Evolutionary conservation across 208 protist species (phyloP), one percentile per base, ranked within the genome.

Genomic region (Vickermania ingenoplastis): DNA sequence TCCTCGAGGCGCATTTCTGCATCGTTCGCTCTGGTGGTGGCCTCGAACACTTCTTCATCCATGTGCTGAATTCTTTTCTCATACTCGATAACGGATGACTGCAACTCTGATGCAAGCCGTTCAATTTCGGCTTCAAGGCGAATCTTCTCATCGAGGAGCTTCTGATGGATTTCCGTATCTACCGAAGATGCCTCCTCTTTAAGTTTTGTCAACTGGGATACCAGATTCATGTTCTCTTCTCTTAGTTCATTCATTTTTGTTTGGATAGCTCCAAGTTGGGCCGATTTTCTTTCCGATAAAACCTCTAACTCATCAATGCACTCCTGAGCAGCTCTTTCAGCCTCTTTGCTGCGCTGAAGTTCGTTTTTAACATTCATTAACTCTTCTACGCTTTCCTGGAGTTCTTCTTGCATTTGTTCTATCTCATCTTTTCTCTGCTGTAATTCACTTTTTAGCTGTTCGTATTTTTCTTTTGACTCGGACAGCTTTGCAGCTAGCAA

Each of bases 1-100:
- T 84, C 77, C 26, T 59, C 76, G 11, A 89, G 69, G 13, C 69
- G 73, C 28, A 67, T 58, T 64, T 89, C 81, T 2, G 85, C 85
- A 23, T 72, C 58, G 55, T 83, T 67, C 1, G 75, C 79, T 7
- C 81, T 73, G 30, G 59, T 59, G 60, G 72, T 78, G 4, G 85
- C 77, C 51, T 78, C 65, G 23, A 58, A 61, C 21, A 89, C 66
- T 63, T 77, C 69, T 1, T 64, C 55, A 68, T 92, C 85, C 14
- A 89, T 52, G 41, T 77, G 63, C 3, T 67, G 53, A 3, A 75
- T 69, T 11, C 73, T 81, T 25, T 57, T 69, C 53, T 82, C 74
- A 56, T 77, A 81, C 57, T 86, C 81, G n/a, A 61, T 45, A 7
- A 70, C 70, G 36, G 57, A 58, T 17, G 41, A 67, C 27, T 78